A percentile compares a stretch with the other conserved stretches of the same genome.
Evolutionary conservation across 2,329 filamentous ascomycete genomes (phyloP).

Genomic region (Fusarium chaquense): DNA sequence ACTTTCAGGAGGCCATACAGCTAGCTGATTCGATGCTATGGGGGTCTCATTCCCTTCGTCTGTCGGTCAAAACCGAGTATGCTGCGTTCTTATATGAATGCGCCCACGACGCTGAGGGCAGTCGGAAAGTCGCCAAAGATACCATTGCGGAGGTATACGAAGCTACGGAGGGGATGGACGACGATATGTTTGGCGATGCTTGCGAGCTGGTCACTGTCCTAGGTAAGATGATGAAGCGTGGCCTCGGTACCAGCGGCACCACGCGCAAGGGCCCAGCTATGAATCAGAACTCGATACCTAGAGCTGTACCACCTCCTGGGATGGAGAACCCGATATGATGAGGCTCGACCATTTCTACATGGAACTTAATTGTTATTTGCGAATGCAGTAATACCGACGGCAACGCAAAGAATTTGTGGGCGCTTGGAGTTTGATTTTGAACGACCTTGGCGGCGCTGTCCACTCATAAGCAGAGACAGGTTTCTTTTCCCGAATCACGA

Average conservation of each 20-base stretch:
- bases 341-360: constrained; percentile 1
- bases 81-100: constrained; percentile 95
- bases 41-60: constrained; percentile 87
- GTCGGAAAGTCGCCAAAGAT: constrained; percentile 80
- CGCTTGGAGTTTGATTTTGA: constrained; percentile 1
- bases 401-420: neutral
- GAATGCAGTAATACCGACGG: neutral
- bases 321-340: constrained; percentile 60
- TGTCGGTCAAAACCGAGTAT: constrained; percentile 93
- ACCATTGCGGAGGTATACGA: constrained; percentile 93
- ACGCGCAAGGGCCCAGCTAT: constrained; percentile 49
- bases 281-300: constrained; percentile 28
- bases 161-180: constrained; percentile 90
- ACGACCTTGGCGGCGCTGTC: neutral
- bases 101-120: constrained; percentile 81
- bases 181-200: constrained; percentile 94
- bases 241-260: constrained; percentile 59
- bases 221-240: constrained; percentile 88
- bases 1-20: constrained; percentile 81
- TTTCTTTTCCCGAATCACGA: neutral
- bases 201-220: constrained; percentile 88
- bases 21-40: constrained; percentile 83
- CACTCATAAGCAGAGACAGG: constrained; percentile 10
- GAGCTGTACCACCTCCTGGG: constrained; percentile 50
- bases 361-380: constrained; percentile 5